Evolutionary conservation across 2,329 filamentous ascomycete genomes (phyloP), one percentile per base, ranked within the genome.

Genomic region (Fusarium sp.): DNA sequence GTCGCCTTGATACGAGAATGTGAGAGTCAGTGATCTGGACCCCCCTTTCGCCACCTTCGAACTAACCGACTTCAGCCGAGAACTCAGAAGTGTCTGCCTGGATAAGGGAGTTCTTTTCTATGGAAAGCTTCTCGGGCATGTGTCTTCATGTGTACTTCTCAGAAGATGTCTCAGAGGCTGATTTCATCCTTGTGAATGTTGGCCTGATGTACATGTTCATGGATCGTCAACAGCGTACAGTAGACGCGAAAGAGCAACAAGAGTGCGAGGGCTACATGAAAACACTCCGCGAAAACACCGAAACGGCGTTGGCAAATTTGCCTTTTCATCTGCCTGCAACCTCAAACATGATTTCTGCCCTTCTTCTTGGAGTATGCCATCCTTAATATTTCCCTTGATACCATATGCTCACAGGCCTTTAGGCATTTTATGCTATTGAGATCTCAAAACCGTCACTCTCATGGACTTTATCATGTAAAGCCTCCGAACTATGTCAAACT

Each of bases 131-230:
- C 63, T 75, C 77, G 3, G 80, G 81, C n/a, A 72, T 79, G 24
- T 80, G 78, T n/a, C 73, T 81, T 13, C 77, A 77, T 17, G 77
- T 82, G 5, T 82, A 82, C 53, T 82, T 81, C 53, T 77, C 80
- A 5, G 79, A 78, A 5, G 79, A 81, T 47, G 76, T 79, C 50
- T 75, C 78, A 11, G 79, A 82, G 28, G 73, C 80, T 12, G 78
- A 81, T 39, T 82, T 81, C 32, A 81, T 82, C 57, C 78, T 79
- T n/a, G 78, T 80, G 3, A 82, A 82, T 36, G 70, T 77, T 7
- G 80, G 81, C 5, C 74, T 82, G 12, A 73, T 80, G 42, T 79
- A 78, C 32, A 72, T 82, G 28, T 80, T 81, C 56, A 66, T 65
- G 48, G 80, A 81, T 48, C 69, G 73, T 11, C 56, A 64, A 32